These are phyloP conservation scores for Pseudogymnoascus sp. DNA, from an alignment of 2,329 filamentous ascomycete genomes.

Conservation along the genomic window DNA sequence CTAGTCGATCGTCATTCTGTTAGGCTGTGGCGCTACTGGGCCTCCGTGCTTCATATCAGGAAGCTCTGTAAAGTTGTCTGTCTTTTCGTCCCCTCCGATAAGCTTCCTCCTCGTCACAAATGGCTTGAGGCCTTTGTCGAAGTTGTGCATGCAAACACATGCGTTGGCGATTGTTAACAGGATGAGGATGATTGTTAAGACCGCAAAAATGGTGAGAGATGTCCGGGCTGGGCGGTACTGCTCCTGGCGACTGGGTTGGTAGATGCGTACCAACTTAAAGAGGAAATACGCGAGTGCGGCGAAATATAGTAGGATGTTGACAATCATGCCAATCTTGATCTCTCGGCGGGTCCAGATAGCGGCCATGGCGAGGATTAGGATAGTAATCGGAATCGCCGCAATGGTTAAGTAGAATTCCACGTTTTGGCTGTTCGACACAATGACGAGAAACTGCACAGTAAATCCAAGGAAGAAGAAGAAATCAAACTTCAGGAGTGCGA, in stretches of 20 bases:
- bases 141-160: constrained; percentile 82
- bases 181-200: constrained; percentile 85
- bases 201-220: constrained; percentile 85
- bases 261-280: constrained; percentile 97
- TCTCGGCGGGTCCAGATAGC: constrained; percentile 81
- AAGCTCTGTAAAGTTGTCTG: constrained; percentile 40
- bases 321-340: constrained; percentile 68
- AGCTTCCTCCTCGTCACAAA: constrained; percentile 61
- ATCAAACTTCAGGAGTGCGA: constrained; percentile 95
- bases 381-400: constrained; percentile 83
- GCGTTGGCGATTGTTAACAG: constrained; percentile 83
- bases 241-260: constrained; percentile 50
- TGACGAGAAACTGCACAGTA: constrained; percentile 94
- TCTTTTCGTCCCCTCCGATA: constrained; percentile 40
- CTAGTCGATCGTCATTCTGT: constrained; percentile 45
- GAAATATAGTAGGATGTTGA: constrained; percentile 78
- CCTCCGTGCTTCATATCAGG: constrained; percentile 31
- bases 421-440: constrained; percentile 64
- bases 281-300: constrained; percentile 90
- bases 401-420: constrained; percentile 81
- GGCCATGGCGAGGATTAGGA: constrained; percentile 76
- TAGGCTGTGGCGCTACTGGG: constrained; percentile 30
- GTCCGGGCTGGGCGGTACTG: constrained; percentile 74
- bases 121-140: constrained; percentile 79
- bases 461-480: constrained; percentile 99